Evolutionary conservation across 2,329 filamentous ascomycete genomes (phyloP).

Genomic region (Falciphora oryzae): DNA sequence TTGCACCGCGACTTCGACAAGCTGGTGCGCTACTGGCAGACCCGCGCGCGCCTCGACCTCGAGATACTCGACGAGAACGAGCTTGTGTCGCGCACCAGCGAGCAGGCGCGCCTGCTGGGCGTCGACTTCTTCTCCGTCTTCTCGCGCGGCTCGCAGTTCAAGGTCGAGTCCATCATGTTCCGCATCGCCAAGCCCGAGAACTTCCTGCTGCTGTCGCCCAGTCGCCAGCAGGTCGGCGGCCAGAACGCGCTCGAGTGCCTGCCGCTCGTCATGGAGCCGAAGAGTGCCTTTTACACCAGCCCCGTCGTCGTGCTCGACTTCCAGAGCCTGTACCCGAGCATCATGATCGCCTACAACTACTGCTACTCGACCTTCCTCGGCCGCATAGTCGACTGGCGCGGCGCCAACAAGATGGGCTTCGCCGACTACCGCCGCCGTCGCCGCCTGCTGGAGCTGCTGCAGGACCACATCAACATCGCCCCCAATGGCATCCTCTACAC

Average conservation of each 20-base stretch:
- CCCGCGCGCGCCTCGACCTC: slow-evolving; percentile 73
- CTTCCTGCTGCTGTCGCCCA: slow-evolving; percentile 84
- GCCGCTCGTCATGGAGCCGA: slow-evolving; percentile 94
- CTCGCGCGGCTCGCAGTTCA: slow-evolving; percentile 92
- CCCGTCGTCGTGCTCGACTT: slow-evolving; percentile 91
- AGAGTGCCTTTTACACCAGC: slow-evolving; percentile 88
- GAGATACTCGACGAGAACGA: slow-evolving; percentile 89
- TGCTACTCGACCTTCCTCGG: slow-evolving; percentile 97
- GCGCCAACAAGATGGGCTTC: slow-evolving; percentile 91
- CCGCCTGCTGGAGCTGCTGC: slow-evolving; percentile 68
- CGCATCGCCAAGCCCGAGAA: slow-evolving; percentile 96
- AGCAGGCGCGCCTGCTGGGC: slow-evolving; percentile 87
- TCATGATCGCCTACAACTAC: slow-evolving; percentile 99
- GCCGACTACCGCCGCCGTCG: slow-evolving; percentile 75
- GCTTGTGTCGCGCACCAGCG: slow-evolving; percentile 79
- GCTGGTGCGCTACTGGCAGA: slow-evolving; percentile 71
- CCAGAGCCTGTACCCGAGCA: slow-evolving; percentile 90
- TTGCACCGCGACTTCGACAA: slow-evolving; percentile 66
- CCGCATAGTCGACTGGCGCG: slow-evolving; percentile 80
- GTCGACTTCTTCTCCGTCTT: slow-evolving; percentile 98
- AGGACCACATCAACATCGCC: slow-evolving; percentile 83
- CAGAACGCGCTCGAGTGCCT: slow-evolving; percentile 94
- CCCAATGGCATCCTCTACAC: slow-evolving; percentile 97
- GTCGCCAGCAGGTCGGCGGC: slow-evolving; percentile 81
- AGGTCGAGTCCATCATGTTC: slow-evolving; percentile 98